Evolutionary conservation across 2,329 filamentous ascomycete genomes (phyloP), one percentile per base, ranked within the genome.

Genomic region (Penicillium griseofulvum): DNA sequence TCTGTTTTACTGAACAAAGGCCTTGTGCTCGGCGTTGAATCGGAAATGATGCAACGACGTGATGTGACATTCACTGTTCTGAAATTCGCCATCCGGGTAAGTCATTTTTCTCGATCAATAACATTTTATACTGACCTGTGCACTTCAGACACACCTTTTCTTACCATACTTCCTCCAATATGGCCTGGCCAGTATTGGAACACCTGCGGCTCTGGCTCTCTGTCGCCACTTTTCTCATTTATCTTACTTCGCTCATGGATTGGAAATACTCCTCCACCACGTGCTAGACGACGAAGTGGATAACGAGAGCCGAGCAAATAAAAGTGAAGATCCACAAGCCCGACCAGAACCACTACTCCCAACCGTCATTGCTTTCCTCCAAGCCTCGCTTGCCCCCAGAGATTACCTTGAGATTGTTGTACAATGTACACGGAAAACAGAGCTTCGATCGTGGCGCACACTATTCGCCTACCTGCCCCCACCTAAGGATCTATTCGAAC

Each of bases 231-330:
- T 96, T 69, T 87, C 92, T 65, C 82, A 90, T 55, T 80, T 99
- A 4, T 88, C 90, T 49, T 99, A 99, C 71, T 96, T 97, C 69
- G 83, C 92, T 0, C 94, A 99, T 69, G 93, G 90, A 0, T 81
- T 99, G 28, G 94, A 99, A 72, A 85, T 99, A 41, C 81, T 99
- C 19, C 80, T 99, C 12, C 94, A 99, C 70, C 88, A 94, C 61
- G 91, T 97, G 5, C 80, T 99, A 1, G 94, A 99, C 66, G 91
- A 96, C 61, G 94, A 97, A 72, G 93, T 96, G 2, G 94, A 97
- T 66, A 83, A 83, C 45, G 68, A 66, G 56, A 67, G 59, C 52
- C 65, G 54, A 49, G 68, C 66, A 22, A 66, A 56, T 52, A 71
- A 66, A 55, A 57, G 63, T 16, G 62, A 62, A 12, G 64, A 66